These are phyloP conservation scores for Ogataea nonfermentans DNA, from an alignment of 805 yeast genomes.

Conservation along the genomic window DNA sequence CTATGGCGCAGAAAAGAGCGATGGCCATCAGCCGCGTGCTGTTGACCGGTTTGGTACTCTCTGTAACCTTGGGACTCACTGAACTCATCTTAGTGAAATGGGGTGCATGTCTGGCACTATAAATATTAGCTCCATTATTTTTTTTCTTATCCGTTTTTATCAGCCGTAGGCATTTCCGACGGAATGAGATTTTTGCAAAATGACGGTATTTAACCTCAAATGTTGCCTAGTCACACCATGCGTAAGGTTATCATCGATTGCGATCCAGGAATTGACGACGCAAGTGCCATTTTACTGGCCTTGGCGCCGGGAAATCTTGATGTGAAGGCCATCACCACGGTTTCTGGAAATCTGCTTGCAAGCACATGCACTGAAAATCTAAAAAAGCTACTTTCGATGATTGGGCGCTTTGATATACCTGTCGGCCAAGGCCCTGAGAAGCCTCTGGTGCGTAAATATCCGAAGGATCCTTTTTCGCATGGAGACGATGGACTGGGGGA, in stretches of 20 bases:
- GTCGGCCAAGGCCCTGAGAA: conserved; percentile 31
- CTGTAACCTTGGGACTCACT: no score
- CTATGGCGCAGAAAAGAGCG: conserved; percentile 25
- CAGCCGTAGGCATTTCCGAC: conserved; percentile 13
- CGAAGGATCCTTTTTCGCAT: conserved; percentile 29
- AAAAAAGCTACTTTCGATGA: conserved; percentile 24
- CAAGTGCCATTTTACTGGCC: conserved; percentile 26
- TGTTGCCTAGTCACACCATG: background rate
- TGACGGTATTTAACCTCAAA: background rate
- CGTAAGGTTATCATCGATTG: conserved; percentile 27
- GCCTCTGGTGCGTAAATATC: conserved; percentile 27
- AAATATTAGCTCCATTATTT: no score
- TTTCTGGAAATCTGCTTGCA: conserved; percentile 28
- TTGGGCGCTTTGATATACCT: conserved; percentile 20
- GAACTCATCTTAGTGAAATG: no score
- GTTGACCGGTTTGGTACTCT: conserved; percentile 8
- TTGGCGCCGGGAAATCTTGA: conserved; percentile 24
- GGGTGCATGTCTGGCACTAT: no score
- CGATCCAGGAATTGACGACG: conserved; percentile 31
- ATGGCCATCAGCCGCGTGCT: conserved; percentile 21
- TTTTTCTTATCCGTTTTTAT: no score
- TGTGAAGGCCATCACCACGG: conserved; percentile 30
- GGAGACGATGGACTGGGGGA: conserved; percentile 29
- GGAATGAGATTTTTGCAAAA: background rate
- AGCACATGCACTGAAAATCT: conserved; percentile 23